Percentiles rank a stretch among this genome's conserved stretches.
phyloP scores from a whole-genome alignment of 2,329 filamentous ascomycete genomes.

The Calonectria crousiana region DNA sequence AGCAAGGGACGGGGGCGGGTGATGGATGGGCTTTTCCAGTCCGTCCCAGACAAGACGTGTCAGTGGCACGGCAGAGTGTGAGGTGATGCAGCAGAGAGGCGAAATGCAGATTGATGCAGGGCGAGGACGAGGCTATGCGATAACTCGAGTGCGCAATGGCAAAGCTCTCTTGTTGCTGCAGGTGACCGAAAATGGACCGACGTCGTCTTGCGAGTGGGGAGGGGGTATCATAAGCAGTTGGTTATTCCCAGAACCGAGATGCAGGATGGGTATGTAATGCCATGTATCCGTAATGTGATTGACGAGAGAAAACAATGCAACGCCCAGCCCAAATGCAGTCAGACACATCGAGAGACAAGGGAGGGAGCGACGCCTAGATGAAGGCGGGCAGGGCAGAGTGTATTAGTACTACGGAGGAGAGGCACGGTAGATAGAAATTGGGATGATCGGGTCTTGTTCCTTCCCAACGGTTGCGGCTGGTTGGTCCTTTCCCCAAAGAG shows the following conservation, averaged over 20 bases:
- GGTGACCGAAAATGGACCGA: constrained; percentile 10
- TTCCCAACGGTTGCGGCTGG: constrained; percentile 8
- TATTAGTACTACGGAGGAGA: constrained; percentile 10
- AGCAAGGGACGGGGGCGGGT: neutral
- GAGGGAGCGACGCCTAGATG: neutral
- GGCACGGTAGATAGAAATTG: constrained; percentile 12
- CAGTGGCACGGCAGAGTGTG: neutral
- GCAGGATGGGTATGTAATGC: neutral
- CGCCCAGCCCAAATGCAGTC: neutral
- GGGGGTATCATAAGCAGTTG: constrained; percentile 10
- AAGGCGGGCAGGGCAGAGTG: neutral
- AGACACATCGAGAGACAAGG: neutral
- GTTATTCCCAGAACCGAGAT: constrained; percentile 2
- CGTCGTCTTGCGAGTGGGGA: constrained; percentile 4
- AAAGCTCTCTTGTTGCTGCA: constrained; percentile 8
- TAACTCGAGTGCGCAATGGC: neutral
- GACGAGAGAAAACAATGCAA: neutral
- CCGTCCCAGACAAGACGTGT: neutral
- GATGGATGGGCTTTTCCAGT: neutral
- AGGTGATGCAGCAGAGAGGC: neutral
- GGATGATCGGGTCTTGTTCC: constrained; percentile 18
- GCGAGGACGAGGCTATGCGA: constrained; percentile 13
- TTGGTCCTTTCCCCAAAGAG: constrained; percentile 5
- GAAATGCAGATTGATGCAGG: constrained; percentile 4
- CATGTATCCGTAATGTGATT: neutral